Evolutionary conservation across 2,329 filamentous ascomycete genomes (phyloP).

Genomic region (Scedosporium boydii): DNA sequence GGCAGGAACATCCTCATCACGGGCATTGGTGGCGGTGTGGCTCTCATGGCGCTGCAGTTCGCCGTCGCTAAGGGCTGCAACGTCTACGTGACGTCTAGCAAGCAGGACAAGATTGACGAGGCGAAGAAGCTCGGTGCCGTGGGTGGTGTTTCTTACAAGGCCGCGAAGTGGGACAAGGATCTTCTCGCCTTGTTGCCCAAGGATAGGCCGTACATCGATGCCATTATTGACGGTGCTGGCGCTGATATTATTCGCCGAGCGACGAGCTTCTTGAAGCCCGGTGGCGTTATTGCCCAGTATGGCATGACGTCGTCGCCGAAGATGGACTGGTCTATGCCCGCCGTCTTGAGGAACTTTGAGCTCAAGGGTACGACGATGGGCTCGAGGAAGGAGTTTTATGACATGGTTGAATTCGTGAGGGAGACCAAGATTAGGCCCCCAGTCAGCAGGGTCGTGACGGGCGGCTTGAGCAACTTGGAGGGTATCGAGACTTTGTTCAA

Average conservation of each 20-base stretch:
- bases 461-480: conserved; percentile 59
- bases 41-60: conserved; percentile 72
- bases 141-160: conserved; percentile 76
- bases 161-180: conserved; percentile 72
- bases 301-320: conserved; percentile 84
- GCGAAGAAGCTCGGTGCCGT: conserved; percentile 64
- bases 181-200: conserved; percentile 52
- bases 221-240: conserved; percentile 84
- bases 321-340: conserved; percentile 79
- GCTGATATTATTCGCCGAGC: conserved; percentile 70
- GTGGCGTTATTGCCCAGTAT: conserved; percentile 78
- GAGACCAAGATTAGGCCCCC: conserved; percentile 66
- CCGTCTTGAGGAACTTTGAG: conserved; percentile 81
- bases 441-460: conserved; percentile 64
- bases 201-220: conserved; percentile 63
- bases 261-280: conserved; percentile 61
- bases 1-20: conserved; percentile 77
- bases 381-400: conserved; percentile 76
- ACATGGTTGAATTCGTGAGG: conserved; percentile 78
- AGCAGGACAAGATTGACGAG: conserved; percentile 63
- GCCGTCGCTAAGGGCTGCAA: conserved; percentile 63
- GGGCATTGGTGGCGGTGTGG: conserved; percentile 88
- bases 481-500: conserved; percentile 76
- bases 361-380: conserved; percentile 85
- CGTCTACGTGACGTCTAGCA: conserved; percentile 75